Base-by-base conservation (phyloP, 1,284 basidiomycete genomes). In the Pisolithus thermaeus region DNA sequence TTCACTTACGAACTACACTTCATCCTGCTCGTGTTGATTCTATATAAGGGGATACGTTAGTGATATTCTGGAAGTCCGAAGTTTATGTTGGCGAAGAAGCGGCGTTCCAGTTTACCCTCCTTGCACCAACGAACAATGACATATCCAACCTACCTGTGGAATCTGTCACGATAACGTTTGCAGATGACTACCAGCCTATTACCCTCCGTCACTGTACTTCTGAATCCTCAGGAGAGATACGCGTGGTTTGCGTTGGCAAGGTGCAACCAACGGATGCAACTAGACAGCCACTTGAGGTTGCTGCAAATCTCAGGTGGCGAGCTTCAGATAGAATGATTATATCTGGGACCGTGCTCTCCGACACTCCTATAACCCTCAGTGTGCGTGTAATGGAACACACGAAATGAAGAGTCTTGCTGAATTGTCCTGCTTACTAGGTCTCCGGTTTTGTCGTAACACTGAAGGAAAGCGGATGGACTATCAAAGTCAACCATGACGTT, bases 51-150 rank as follows among this genome's bases (percentile, higher is more conserved):
- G 72, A 83, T 38, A 76, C 81, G 0, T 75, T 72, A 20, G 69
- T 82, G 1, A 75, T 83, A 0, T 95, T 95, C 66, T 92, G 88
- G 84, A 65, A 74, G 8, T 57, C 77, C 0, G 75, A 83, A 53
- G 77, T 82, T 22, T 73, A 76, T 40, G 76, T 92, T 4, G 77
- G 76, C n/a, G 77, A 83, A 48, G 60, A 70, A 7, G 78, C 78
- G 0, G 77, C 86, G 0, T 94, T 90, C 67, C 92, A 95, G 61
- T 58, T 95, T 4, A 72, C 73, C 11, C 63, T 92, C 18, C 69
- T 74, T 6, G 76, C 83, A 0, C 77, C 81, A 0, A 56, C 62
- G 0, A 56, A 68, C 18, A 66, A 76, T 3, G 63, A 72, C 0
- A 71, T 87, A 14, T 73, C 77, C 5, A 70, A 70, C 0, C 67